These are phyloP conservation scores for Inga leiocalycina DNA, from an alignment of 306 rosid genomes.

Conservation along the genomic window DNA sequence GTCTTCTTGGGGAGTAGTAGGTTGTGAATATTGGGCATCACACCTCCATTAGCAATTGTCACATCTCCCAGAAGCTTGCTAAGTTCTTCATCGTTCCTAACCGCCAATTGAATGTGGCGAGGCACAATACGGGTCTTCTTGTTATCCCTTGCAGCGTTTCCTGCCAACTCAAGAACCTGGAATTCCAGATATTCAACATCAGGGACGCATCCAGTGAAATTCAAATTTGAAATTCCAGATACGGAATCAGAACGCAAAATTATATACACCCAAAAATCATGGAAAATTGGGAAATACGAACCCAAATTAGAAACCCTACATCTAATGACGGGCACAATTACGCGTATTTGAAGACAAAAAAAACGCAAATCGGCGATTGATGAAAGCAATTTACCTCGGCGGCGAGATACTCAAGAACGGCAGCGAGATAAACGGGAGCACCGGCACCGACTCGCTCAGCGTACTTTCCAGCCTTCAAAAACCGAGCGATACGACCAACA, in stretches of 20 bases:
- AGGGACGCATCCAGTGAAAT: background rate
- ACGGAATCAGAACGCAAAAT: background rate
- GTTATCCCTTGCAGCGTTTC: constrained; percentile 87
- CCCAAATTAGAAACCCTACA: constrained; percentile 39
- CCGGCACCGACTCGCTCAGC: constrained; percentile 97
- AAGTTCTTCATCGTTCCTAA: constrained; percentile 84
- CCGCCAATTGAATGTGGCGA: constrained; percentile 77
- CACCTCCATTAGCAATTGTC: constrained; percentile 94
- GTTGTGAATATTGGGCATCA: constrained; percentile 93
- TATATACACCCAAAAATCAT: background rate
- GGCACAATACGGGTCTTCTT: constrained; percentile 90
- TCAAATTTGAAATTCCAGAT: background rate
- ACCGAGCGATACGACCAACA: constrained; percentile 92
- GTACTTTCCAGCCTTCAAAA: constrained; percentile 83
- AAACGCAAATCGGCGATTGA: fast-evolving
- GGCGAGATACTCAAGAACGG: constrained; percentile 90
- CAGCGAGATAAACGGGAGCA: constrained; percentile 93
- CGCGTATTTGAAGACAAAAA: background rate
- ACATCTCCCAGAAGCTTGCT: constrained; percentile 91
- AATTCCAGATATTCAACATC: background rate
- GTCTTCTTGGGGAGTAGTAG: constrained; percentile 79
- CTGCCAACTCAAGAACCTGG: constrained; percentile 82
- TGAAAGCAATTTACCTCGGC: constrained; percentile 65
- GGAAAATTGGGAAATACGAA: background rate
- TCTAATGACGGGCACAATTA: background rate